Evolutionary conservation across 768 basidiomycete genomes (phyloP).

Genomic region (Lyophyllum shimeji): DNA sequence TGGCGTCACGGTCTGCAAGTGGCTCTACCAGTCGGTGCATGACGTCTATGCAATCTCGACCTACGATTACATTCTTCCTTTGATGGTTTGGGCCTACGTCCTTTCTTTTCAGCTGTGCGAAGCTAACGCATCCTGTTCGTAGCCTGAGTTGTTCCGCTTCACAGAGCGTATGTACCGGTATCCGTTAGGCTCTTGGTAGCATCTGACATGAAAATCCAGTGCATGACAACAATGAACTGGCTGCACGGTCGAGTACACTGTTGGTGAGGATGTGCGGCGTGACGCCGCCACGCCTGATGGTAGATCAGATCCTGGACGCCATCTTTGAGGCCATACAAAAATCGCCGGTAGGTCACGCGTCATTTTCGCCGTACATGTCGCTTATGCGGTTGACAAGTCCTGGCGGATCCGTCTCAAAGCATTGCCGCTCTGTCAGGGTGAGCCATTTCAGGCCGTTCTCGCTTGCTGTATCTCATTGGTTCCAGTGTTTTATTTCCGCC

Average conservation of each 20-base stretch:
- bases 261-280: slow-evolving; percentile 87
- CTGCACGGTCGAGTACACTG: slow-evolving; percentile 61
- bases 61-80: slow-evolving; percentile 80
- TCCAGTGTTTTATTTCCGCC: slow-evolving; percentile 84
- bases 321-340: slow-evolving; percentile 77
- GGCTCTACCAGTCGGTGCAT: slow-evolving; percentile 73
- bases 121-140: neutral
- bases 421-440: slow-evolving; percentile 79
- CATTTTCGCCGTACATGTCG: neutral
- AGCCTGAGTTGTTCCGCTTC: slow-evolving; percentile 78
- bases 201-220: slow-evolving; percentile 35
- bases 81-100: slow-evolving; percentile 54
- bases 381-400: slow-evolving; percentile 46
- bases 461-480: neutral
- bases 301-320: slow-evolving; percentile 65
- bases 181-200: neutral
- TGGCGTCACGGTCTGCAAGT: slow-evolving; percentile 69
- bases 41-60: slow-evolving; percentile 74
- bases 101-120: neutral
- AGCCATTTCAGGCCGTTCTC: slow-evolving; percentile 7
- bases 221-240: slow-evolving; percentile 73
- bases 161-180: slow-evolving; percentile 52
- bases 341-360: slow-evolving; percentile 55
- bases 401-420: slow-evolving; percentile 89
- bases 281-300: slow-evolving; percentile 67